Conservation (phyloP, 2,329 filamentous ascomycete species). For the Ophiostoma triangulosporum region DNA sequence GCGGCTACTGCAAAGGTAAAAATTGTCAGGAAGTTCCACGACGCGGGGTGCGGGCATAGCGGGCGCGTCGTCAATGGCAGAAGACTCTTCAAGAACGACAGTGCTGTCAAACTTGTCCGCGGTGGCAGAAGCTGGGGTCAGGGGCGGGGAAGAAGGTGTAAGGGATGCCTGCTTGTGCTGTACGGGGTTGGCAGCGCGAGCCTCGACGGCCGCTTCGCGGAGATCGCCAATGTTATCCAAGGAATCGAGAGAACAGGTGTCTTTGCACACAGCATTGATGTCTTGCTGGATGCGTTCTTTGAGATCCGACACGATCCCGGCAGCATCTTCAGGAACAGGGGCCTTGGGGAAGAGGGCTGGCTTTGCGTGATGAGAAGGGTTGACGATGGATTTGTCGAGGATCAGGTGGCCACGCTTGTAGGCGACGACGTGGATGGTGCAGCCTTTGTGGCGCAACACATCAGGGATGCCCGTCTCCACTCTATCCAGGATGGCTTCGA, state of each 20-base stretch:
- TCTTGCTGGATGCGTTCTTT: slow-evolving; percentile 33
- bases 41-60: slow-evolving; percentile 3
- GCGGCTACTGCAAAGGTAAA: neutral
- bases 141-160: neutral
- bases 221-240: slow-evolving; percentile 10
- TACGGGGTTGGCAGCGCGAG: neutral
- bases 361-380: slow-evolving; percentile 22
- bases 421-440: slow-evolving; percentile 32
- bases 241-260: slow-evolving; percentile 33
- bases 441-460: slow-evolving; percentile 32
- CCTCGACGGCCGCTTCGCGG: neutral
- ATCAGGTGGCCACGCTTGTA: slow-evolving; percentile 41
- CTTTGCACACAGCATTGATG: slow-evolving; percentile 35
- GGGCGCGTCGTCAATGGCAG: neutral
- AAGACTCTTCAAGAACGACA: neutral
- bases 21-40: slow-evolving; percentile 10
- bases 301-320: slow-evolving; percentile 26
- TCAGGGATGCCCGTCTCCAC: slow-evolving; percentile 37
- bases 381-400: slow-evolving; percentile 33
- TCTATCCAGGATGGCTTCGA: slow-evolving; percentile 36
- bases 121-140: neutral
- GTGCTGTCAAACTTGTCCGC: neutral
- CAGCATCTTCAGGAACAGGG: slow-evolving; percentile 24
- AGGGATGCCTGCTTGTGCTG: neutral
- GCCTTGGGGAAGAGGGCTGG: slow-evolving; percentile 20